These are phyloP conservation scores for Fusarium bulbicola DNA, from an alignment of 2,329 filamentous ascomycete genomes.

Conservation along the genomic window DNA sequence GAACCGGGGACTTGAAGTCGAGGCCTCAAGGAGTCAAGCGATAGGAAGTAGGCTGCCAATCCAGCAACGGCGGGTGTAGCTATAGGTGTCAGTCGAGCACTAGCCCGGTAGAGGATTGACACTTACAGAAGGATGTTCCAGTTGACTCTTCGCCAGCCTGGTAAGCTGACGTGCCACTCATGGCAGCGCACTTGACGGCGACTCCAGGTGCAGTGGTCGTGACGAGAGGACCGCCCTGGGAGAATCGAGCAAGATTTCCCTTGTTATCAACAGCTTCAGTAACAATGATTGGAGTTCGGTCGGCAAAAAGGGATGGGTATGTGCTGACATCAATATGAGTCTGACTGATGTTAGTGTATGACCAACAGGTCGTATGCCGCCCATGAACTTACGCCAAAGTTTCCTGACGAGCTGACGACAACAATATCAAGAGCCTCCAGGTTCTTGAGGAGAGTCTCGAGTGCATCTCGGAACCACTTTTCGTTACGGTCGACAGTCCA, in stretches of 20 bases:
- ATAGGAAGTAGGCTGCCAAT: neutral
- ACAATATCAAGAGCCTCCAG: neutral
- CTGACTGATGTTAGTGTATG: neutral
- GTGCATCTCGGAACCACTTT: neutral
- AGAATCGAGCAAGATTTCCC: neutral
- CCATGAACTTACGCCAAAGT: neutral
- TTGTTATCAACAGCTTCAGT: neutral
- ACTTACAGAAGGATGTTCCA: neutral
- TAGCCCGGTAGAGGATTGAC: accelerated
- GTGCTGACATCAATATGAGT: neutral
- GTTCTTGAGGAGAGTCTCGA: neutral
- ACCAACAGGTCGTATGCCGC: accelerated
- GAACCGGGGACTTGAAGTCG: neutral
- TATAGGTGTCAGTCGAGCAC: neutral
- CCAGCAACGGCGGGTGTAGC: neutral
- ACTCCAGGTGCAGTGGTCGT: neutral
- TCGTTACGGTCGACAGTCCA: neutral
- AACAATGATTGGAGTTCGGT: neutral
- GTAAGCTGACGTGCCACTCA: neutral
- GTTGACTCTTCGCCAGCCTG: neutral
- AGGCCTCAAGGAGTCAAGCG: neutral
- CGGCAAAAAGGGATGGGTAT: neutral
- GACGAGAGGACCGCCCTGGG: neutral
- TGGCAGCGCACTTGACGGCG: neutral
- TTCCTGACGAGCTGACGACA: neutral